A percentile compares a stretch with the other conserved stretches of the same genome.
Evolutionary conservation across 179 eudicot genomes (phyloP).

Genomic region (Beta macrorhiza): DNA sequence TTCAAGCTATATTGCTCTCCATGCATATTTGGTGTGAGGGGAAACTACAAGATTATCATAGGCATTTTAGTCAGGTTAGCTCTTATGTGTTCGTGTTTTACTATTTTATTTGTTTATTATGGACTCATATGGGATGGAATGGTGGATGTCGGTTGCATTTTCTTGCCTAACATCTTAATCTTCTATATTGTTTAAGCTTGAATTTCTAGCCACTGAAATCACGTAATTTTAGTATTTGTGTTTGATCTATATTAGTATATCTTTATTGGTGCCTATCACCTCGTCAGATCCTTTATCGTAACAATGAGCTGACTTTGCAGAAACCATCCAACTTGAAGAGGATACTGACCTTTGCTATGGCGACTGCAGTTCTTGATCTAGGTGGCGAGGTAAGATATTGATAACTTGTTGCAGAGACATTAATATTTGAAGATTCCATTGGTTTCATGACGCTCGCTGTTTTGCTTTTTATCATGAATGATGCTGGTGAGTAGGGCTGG

Average conservation of each 20-base stretch:
- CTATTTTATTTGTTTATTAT: neutral
- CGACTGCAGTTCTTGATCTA: constrained; percentile 43
- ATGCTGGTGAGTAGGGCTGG: too few species aligned
- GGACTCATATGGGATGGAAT: constrained; percentile 14
- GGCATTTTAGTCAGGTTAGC: constrained; percentile 71
- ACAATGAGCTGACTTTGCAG: constrained; percentile 42
- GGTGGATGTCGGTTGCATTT: constrained; percentile 11
- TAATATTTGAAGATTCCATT: neutral
- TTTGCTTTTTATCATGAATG: neutral
- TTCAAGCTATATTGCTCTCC: constrained; percentile 58
- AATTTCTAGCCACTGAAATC: neutral
- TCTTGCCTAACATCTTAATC: neutral
- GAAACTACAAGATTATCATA: constrained; percentile 74
- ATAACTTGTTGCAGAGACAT: neutral
- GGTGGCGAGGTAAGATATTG: constrained; percentile 52
- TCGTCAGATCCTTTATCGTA: constrained; percentile 12
- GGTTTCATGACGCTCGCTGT: neutral
- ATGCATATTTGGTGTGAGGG: constrained; percentile 71
- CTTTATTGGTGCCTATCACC: neutral
- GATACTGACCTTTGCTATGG: constrained; percentile 54
- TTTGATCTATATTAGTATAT: neutral
- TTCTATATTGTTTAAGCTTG: neutral
- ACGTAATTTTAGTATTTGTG: neutral
- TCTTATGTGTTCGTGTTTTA: neutral
- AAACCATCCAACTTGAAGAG: constrained; percentile 55